phyloP scores from a whole-genome alignment of 495 filamentous ascomycete species.

The Penicillium steckii region DNA sequence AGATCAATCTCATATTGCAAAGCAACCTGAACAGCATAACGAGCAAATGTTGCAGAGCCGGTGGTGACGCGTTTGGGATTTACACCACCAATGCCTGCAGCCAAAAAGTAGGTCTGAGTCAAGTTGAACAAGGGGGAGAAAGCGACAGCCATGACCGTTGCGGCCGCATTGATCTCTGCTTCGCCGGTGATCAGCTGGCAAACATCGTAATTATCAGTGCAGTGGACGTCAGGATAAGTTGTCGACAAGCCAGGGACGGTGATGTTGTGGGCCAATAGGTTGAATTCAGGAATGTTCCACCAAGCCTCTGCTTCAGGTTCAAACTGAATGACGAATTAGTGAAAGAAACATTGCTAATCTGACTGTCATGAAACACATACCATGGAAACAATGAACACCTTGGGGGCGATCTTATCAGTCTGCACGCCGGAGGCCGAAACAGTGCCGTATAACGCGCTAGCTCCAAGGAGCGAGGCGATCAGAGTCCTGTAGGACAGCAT shows the following conservation, averaged over 20 bases:
- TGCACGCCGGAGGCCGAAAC: slow-evolving; percentile 4
- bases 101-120: slow-evolving; percentile 64
- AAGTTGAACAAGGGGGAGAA: slow-evolving; percentile 65
- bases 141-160: slow-evolving; percentile 56
- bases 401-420: slow-evolving; percentile 50
- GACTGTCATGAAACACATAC: slow-evolving; percentile 30
- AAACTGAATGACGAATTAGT: slow-evolving; percentile 45
- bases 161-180: slow-evolving; percentile 72
- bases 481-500: slow-evolving; percentile 14
- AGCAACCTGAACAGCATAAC: slow-evolving; percentile 68
- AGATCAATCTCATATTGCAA: slow-evolving; percentile 74
- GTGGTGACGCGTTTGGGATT: slow-evolving; percentile 65
- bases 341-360: not conserved
- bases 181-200: slow-evolving; percentile 63
- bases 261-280: slow-evolving; percentile 64
- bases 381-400: slow-evolving; percentile 72
- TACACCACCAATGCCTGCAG: slow-evolving; percentile 71
- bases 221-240: slow-evolving; percentile 63
- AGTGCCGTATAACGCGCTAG: slow-evolving; percentile 10
- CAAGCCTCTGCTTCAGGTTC: slow-evolving; percentile 64
- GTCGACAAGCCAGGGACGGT: slow-evolving; percentile 65
- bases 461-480: slow-evolving; percentile 15
- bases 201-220: slow-evolving; percentile 53
- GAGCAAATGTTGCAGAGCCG: slow-evolving; percentile 62
- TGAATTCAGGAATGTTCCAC: slow-evolving; percentile 60